A percentile compares a stretch with the other conserved stretches of the same genome.
These are phyloP conservation scores for Neoconidiobolus thromboides DNA, from an alignment of 371 early-diverging fungal species.

Conservation along the genomic window DNA sequence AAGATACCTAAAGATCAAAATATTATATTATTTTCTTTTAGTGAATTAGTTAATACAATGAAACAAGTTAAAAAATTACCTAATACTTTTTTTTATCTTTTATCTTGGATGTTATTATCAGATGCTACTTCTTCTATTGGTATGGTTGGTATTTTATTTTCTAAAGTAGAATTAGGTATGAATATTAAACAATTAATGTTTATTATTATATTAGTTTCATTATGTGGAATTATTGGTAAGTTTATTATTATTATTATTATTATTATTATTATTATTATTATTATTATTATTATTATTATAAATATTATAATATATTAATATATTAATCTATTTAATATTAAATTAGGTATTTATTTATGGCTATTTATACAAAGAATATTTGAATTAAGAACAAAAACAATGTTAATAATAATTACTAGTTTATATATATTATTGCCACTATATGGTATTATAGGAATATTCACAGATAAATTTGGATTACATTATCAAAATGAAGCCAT, in stretches of 20 bases:
- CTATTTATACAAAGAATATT: constrained; percentile 16
- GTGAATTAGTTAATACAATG: neutral
- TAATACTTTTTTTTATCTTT: constrained; percentile 5
- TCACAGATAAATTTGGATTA: constrained; percentile 15
- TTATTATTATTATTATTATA: no score
- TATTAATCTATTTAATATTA: no score
- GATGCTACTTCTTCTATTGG: constrained; percentile 20
- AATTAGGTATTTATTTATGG: neutral
- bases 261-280: no score
- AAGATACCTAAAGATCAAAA: neutral
- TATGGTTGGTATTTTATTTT: constrained; percentile 17
- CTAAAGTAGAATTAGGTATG: constrained; percentile 6
- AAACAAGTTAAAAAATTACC: neutral
- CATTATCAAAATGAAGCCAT: neutral
- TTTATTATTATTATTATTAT: neutral
- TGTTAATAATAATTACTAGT: constrained; percentile 11
- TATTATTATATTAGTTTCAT: neutral
- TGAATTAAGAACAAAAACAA: constrained; percentile 11
- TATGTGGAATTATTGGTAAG: neutral
- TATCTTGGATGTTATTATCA: constrained; percentile 20
- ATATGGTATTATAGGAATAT: constrained; percentile 25
- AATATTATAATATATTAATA: no score
- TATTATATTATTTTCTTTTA: neutral
- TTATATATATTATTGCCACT: constrained; percentile 21
- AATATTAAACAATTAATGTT: constrained; percentile 12